Percentiles rank a stretch among this genome's conserved stretches.
phyloP scores from a whole-genome alignment of 2,329 filamentous ascomycete genomes.

The Monosporascus ibericus region DNA sequence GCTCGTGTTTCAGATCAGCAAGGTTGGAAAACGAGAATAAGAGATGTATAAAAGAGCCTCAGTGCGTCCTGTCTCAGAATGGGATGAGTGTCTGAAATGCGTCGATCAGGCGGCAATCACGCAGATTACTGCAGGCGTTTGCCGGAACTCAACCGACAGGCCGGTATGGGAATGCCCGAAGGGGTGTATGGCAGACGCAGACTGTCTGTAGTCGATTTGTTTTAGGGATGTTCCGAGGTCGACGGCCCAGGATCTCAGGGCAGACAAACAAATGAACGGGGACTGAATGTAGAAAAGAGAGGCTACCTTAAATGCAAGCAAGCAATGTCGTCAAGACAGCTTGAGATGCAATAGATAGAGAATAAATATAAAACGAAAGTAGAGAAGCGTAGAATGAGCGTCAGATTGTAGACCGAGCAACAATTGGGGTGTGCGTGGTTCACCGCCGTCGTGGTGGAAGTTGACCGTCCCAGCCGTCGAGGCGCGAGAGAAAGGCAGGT shows the following conservation, averaged over 20 bases:
- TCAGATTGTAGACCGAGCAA: neutral
- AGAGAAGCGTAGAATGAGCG: conserved; percentile 10
- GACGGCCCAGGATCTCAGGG: neutral
- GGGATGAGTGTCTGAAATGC: conserved; percentile 19
- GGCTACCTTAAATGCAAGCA: conserved; percentile 1
- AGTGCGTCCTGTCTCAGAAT: conserved; percentile 9
- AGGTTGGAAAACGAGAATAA: conserved; percentile 12
- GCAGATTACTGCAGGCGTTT: conserved; percentile 17
- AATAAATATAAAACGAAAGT: conserved; percentile 12
- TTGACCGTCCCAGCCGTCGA: neutral
- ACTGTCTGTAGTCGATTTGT: neutral
- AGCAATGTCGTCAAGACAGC: conserved; percentile 20
- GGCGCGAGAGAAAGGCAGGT: no score
- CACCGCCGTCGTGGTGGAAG: no score
- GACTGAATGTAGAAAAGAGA: conserved; percentile 11
- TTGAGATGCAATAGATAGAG: conserved; percentile 7
- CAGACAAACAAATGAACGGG: conserved; percentile 1
- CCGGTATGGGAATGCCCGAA: neutral
- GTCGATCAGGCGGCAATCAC: conserved; percentile 32
- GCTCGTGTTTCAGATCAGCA: conserved; percentile 36
- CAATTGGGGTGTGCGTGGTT: no score
- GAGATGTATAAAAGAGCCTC: conserved; percentile 15
- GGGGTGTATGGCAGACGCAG: conserved; percentile 4
- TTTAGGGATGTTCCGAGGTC: neutral
- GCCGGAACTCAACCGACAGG: conserved; percentile 1